Percentiles rank a stretch among this genome's conserved stretches.
These are phyloP conservation scores for Diplosphaera chodatii DNA, from an alignment of 139 green algal species.

Conservation along the genomic window DNA sequence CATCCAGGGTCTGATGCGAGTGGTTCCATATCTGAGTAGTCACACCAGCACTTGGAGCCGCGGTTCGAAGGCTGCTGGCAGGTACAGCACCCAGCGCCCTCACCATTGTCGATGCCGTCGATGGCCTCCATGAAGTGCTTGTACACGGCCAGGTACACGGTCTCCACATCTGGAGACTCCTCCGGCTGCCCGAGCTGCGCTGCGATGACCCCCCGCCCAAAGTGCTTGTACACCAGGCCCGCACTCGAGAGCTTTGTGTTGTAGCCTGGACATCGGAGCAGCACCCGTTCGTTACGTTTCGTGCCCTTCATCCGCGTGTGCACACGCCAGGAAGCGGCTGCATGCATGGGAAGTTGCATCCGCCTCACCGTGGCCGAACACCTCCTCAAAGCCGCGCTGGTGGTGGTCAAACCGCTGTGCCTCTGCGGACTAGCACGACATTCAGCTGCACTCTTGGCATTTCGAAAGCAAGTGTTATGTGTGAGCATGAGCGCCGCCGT, in stretches of 20 bases:
- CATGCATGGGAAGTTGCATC: too few relatives aligned
- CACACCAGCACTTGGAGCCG: not conserved
- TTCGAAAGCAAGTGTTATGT: too few relatives aligned
- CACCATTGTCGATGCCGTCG: constrained; percentile 94
- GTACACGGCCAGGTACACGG: constrained; percentile 88
- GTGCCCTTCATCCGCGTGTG: too few relatives aligned
- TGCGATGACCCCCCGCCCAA: constrained; percentile 63
- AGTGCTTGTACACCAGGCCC: constrained; percentile 86
- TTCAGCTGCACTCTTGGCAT: too few relatives aligned
- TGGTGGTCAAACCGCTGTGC: constrained; percentile 86
- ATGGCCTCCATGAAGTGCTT: constrained; percentile 91
- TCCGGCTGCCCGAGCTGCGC: constrained; percentile 31
- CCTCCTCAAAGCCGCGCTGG: constrained; percentile 78
- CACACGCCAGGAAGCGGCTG: too few relatives aligned
- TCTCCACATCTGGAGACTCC: constrained; percentile 59
- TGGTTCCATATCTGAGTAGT: too few relatives aligned
- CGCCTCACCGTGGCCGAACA: constrained; percentile 53
- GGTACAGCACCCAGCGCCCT: too few relatives aligned
- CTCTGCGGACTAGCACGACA: too few relatives aligned
- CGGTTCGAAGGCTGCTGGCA: too few relatives aligned
- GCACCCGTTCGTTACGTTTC: too few relatives aligned
- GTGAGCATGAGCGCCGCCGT: too few relatives aligned
- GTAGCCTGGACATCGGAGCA: constrained; percentile 53
- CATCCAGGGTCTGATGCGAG: too few relatives aligned
- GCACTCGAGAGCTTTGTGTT: constrained; percentile 56